phyloP scores from a whole-genome alignment of 345 rosid species.

The Pistacia atlantica region DNA sequence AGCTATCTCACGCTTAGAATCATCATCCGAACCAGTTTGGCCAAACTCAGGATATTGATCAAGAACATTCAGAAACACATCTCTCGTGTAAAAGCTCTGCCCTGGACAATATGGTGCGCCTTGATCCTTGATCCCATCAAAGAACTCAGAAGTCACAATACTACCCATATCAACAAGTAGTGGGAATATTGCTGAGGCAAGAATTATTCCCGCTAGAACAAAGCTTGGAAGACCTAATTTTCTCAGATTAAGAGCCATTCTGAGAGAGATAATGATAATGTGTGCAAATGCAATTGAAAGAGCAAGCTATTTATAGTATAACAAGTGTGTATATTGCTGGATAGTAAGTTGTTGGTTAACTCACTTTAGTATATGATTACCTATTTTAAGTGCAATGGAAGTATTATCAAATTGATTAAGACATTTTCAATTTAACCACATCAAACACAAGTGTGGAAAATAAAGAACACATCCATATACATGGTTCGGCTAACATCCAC shows the following conservation, averaged over 20 bases:
- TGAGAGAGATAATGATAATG: neutral
- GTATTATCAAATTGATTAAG: too few species aligned
- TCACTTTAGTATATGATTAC: too few species aligned
- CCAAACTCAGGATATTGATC: slow-evolving; percentile 36
- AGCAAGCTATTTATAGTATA: too few species aligned
- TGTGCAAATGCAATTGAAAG: too few species aligned
- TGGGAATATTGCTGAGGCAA: neutral
- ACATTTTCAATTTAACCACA: too few species aligned
- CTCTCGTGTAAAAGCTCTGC: slow-evolving; percentile 43
- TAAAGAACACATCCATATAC: too few species aligned
- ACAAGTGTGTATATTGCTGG: too few species aligned
- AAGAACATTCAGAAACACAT: slow-evolving; percentile 34
- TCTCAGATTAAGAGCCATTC: neutral
- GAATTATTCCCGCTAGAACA: neutral
- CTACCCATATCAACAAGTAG: slow-evolving; percentile 18
- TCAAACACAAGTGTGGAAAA: too few species aligned
- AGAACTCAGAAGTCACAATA: slow-evolving; percentile 43
- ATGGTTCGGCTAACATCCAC: too few species aligned
- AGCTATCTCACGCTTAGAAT: slow-evolving; percentile 54
- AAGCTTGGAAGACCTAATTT: neutral
- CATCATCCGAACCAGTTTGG: slow-evolving; percentile 29
- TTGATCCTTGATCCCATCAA: slow-evolving; percentile 38
- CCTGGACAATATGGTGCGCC: slow-evolving; percentile 36
- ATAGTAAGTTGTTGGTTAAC: too few species aligned
- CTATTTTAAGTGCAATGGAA: too few species aligned